Percentiles rank a stretch among this genome's conserved stretches.
These are phyloP conservation scores for Sporothrix brunneoviolacea DNA, from an alignment of 2,329 filamentous ascomycete genomes.

Conservation along the genomic window DNA sequence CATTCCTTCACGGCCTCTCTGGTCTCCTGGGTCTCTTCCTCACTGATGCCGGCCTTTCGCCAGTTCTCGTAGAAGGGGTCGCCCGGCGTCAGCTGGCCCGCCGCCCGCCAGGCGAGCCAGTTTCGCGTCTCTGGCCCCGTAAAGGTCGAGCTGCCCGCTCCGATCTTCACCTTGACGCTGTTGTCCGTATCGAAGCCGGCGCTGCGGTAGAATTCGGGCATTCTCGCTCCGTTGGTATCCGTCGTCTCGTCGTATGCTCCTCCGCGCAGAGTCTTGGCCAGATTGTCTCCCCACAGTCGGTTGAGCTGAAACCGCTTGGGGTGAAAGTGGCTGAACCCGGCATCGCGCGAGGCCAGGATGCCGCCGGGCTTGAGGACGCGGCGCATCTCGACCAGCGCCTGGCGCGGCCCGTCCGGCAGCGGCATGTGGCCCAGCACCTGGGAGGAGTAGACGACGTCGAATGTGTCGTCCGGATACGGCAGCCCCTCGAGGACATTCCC, in stretches of 20 bases:
- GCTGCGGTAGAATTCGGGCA: conserved; percentile 23
- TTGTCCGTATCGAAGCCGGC: conserved; percentile 25
- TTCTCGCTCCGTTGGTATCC: no score
- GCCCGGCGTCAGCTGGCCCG: conserved; percentile 23
- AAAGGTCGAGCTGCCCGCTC: conserved; percentile 25
- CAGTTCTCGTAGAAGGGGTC: conserved; percentile 30
- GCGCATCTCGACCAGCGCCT: conserved; percentile 33
- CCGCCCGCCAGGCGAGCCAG: conserved; percentile 23
- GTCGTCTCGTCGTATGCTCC: no score
- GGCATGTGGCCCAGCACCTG: conserved; percentile 37
- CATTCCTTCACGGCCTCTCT: conserved; percentile 25
- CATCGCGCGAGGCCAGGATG: conserved; percentile 30
- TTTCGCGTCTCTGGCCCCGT: conserved; percentile 22
- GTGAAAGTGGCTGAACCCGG: conserved; percentile 25
- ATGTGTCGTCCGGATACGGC: conserved; percentile 31
- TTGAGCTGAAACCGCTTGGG: conserved; percentile 21
- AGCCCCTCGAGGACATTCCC: conserved; percentile 30
- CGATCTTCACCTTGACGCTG: conserved; percentile 23
- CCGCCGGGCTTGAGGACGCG: conserved; percentile 38
- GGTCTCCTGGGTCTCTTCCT: conserved; percentile 30
- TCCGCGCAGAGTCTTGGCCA: neutral
- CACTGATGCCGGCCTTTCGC: conserved; percentile 28
- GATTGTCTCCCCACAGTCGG: conserved; percentile 21
- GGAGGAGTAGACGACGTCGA: conserved; percentile 37
- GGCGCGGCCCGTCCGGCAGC: conserved; percentile 22